phyloP scores from a whole-genome alignment of 805 yeast genomes.

The Debaryomyces castellii region DNA sequence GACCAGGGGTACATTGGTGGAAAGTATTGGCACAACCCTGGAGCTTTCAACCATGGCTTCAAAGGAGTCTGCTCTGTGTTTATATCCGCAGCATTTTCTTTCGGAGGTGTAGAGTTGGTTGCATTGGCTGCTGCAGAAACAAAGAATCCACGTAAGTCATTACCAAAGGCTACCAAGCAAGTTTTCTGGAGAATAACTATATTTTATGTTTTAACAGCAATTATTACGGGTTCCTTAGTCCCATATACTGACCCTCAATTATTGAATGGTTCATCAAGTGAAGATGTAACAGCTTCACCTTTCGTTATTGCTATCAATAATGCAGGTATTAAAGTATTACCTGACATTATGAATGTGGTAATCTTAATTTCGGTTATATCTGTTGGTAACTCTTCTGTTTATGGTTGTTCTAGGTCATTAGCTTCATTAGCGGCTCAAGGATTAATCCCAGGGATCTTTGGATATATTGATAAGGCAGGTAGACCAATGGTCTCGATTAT shows the following conservation, averaged over 20 bases:
- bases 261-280: slow-evolving; percentile 46
- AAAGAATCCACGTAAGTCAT: slow-evolving; percentile 34
- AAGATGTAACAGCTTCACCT: slow-evolving; percentile 65
- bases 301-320: slow-evolving; percentile 68
- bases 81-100: slow-evolving; percentile 36
- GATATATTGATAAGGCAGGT: slow-evolving; percentile 40
- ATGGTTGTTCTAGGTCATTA: slow-evolving; percentile 70
- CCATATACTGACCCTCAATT: slow-evolving; percentile 52
- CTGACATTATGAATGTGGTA: slow-evolving; percentile 73
- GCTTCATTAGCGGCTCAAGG: slow-evolving; percentile 71
- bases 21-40: slow-evolving; percentile 30
- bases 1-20: slow-evolving; percentile 36
- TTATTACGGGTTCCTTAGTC: slow-evolving; percentile 37
- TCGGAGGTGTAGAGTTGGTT: slow-evolving; percentile 39
- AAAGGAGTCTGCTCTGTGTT: slow-evolving; percentile 39
- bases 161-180: slow-evolving; percentile 44
- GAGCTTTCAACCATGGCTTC: slow-evolving; percentile 38
- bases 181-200: slow-evolving; percentile 44
- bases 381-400: slow-evolving; percentile 75
- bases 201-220: slow-evolving; percentile 35
- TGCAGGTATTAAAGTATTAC: slow-evolving; percentile 64
- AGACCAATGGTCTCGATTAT: slow-evolving; percentile 41
- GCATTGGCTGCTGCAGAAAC: slow-evolving; percentile 42
- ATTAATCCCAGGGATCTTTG: slow-evolving; percentile 53
- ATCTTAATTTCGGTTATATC: slow-evolving; percentile 71